phyloP scores from a whole-genome alignment of 1,139 yeast genomes.

The Diutina mesorugosa region DNA sequence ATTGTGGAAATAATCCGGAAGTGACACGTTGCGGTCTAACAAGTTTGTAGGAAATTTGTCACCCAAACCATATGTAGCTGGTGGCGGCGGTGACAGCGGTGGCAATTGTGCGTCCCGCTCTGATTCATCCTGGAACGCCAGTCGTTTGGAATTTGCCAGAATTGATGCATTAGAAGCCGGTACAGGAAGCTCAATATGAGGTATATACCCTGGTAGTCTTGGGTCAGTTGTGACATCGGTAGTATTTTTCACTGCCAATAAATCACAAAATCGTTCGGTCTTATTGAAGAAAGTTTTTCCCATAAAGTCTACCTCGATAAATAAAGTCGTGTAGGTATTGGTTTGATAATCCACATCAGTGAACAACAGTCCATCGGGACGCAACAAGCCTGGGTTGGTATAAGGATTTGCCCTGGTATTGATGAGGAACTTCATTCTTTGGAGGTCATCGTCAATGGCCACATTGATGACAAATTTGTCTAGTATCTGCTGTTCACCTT shows the following conservation, averaged over 20 bases:
- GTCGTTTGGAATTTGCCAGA: not conserved
- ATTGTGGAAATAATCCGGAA: slow-evolving; percentile 15
- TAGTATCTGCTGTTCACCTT: slow-evolving; percentile 7
- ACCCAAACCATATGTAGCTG: not conserved
- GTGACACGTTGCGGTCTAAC: slow-evolving; percentile 9
- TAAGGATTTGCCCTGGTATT: slow-evolving; percentile 19
- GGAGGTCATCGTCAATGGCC: slow-evolving; percentile 21
- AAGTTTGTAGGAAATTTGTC: not conserved
- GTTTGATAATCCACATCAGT: slow-evolving; percentile 32
- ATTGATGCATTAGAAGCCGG: not conserved
- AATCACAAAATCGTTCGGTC: slow-evolving; percentile 33
- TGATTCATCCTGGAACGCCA: not conserved
- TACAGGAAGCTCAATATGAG: not conserved
- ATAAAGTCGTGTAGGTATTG: slow-evolving; percentile 35
- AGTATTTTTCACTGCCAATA: slow-evolving; percentile 27
- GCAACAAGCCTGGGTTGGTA: slow-evolving; percentile 5
- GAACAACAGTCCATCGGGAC: slow-evolving; percentile 12
- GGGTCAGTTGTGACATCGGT: slow-evolving; percentile 5
- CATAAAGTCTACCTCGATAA: slow-evolving; percentile 30
- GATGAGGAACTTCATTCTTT: slow-evolving; percentile 24
- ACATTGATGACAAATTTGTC: slow-evolving; percentile 27
- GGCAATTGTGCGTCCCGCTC: not conserved
- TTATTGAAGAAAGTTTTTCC: slow-evolving; percentile 28
- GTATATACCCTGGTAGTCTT: not conserved
- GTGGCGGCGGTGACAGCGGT: not conserved